phyloP scores from a whole-genome alignment of 2,329 filamentous ascomycete species.

The Fusarium xylarioides region DNA sequence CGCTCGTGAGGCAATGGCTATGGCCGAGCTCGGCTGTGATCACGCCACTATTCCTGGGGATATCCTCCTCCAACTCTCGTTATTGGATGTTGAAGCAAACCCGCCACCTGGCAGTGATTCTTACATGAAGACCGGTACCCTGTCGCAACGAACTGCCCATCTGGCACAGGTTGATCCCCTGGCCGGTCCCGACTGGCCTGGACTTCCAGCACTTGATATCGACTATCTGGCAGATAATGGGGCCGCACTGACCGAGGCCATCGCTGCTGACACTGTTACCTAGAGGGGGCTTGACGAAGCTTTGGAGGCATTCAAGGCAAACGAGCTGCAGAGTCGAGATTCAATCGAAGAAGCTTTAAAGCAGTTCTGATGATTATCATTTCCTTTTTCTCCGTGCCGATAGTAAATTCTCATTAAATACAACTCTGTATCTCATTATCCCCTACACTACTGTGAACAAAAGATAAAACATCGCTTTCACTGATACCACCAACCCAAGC shows the following conservation, averaged over 20 bases:
- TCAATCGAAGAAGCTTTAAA: neutral
- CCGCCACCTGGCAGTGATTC: neutral
- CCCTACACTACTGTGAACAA: neutral
- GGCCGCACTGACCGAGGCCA: neutral
- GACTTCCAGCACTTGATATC: neutral
- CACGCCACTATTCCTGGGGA: neutral
- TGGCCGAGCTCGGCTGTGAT: slow-evolving; percentile 1
- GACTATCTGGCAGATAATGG: neutral
- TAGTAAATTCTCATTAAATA: neutral
- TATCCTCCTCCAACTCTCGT: neutral
- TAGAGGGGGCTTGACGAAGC: neutral
- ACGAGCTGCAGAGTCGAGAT: neutral
- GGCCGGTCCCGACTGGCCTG: neutral
- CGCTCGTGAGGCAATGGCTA: neutral
- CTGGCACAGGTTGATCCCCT: neutral
- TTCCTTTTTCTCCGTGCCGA: too few relatives aligned
- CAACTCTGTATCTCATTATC: neutral
- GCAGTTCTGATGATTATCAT: neutral
- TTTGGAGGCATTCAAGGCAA: neutral
- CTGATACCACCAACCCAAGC: neutral
- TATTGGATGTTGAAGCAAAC: neutral
- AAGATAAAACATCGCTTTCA: neutral
- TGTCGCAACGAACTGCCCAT: neutral
- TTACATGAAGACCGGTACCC: neutral
- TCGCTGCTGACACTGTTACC: neutral